These are phyloP conservation scores for Talaromyces sp. DNA, from an alignment of 2,329 filamentous ascomycete species.

Conservation along the genomic window DNA sequence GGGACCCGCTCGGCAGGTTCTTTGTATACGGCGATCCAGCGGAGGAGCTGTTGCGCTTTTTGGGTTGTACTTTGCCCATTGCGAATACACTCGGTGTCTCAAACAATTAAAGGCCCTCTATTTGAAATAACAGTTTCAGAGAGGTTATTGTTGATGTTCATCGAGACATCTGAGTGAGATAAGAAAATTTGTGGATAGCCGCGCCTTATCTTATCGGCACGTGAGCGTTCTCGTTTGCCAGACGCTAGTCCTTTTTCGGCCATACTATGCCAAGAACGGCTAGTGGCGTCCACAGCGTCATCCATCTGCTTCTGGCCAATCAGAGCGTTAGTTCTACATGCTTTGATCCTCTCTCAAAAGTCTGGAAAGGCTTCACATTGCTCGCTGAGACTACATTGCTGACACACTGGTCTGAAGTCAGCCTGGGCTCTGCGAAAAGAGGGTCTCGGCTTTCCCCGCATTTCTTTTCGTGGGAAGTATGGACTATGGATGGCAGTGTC, in stretches of 20 bases:
- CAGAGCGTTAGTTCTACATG: too few species aligned
- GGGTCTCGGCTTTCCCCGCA: neutral
- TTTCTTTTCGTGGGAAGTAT: neutral
- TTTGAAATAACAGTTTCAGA: neutral
- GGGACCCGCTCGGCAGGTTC: conserved; percentile 30
- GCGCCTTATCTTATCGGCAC: conserved; percentile 20
- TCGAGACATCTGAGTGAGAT: neutral
- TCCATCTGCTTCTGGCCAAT: neutral
- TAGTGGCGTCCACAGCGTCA: neutral
- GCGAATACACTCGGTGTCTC: neutral
- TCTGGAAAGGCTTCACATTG: neutral
- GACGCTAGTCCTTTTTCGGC: neutral
- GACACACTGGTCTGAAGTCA: neutral
- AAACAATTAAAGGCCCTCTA: neutral
- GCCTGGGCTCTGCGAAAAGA: neutral
- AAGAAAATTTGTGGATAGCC: conserved; percentile 23
- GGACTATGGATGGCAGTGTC: neutral
- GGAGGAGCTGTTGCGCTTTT: conserved; percentile 53
- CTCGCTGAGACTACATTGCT: too few species aligned
- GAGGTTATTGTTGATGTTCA: neutral
- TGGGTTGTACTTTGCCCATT: conserved; percentile 57
- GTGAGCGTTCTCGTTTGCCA: conserved; percentile 10
- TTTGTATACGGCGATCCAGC: conserved; percentile 41
- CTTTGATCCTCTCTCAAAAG: neutral
- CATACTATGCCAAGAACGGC: neutral